Base-by-base conservation (phyloP, 1,284 basidiomycete species). In the Ustilago tritici region DNA sequence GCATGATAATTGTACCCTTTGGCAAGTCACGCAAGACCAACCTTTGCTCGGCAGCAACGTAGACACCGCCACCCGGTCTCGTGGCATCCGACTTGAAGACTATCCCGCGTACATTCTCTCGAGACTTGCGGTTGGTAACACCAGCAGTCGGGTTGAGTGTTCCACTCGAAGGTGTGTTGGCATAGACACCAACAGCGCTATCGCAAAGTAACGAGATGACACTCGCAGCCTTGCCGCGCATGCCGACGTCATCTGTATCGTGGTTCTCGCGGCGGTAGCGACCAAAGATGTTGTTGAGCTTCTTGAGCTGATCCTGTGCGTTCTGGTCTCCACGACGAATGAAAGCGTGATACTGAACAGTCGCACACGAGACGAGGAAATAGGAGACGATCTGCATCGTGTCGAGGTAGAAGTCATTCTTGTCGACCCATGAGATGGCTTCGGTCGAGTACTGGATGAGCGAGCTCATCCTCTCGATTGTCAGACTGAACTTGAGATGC, bases 181-280 rank as follows among this genome's bases (percentile, higher is more conserved):
- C 79, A 46, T 79, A 83, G 9, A 70, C 74, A 8, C 82, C 82
- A 15, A 91, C 64, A 0, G 79, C 80, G 14, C 81, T 76, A 49
- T 97, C 94, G 87, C 94, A 96, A 31, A 98, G 89, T 23, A 98
- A 89, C 31, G 92, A 90, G 81, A 97, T 95, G 69, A 96, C 94
- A 87, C 95, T 95, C 31, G 90, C 19, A 89, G 95, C 96, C 92
- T 98, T 88, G 91, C 43, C 92, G 90, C 87, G 93, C 92, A 32
- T 94, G 65, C 69, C 62, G 12, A 61, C 38, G 94, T 36, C 94
- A 92, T 88, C 80, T 31, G 68, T 78, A 70, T 83, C 83, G 76
- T 76, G 75, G 11, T 83, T 84, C 70, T 83, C 77, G 36, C 61
- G 62, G 60, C 67, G 74, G 62, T 69, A 74, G 47, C 73, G 63